Evolutionary conservation across 345 rosid genomes (phyloP).

Genomic region (Pugionium dolabratum): DNA sequence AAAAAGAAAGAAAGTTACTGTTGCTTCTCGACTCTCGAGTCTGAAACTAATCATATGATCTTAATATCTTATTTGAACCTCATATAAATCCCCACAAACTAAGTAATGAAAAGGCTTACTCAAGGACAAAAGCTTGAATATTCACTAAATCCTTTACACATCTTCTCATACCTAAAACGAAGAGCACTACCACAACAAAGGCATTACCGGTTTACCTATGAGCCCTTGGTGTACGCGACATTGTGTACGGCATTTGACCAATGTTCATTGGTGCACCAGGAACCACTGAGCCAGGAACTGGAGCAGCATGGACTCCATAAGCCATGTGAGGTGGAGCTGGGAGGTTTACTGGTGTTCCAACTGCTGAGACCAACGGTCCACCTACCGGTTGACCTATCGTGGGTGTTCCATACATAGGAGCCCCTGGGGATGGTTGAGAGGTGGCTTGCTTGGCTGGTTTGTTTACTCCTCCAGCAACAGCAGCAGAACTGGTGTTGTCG

Average conservation of each 20-base stretch:
- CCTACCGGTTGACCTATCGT: constrained; percentile 84
- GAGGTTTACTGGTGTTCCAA: constrained; percentile 90
- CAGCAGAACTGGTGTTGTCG: constrained; percentile 32
- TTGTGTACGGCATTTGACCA: constrained; percentile 64
- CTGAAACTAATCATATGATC: constrained; percentile 38
- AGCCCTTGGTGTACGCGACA: constrained; percentile 63
- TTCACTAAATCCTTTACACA: constrained; percentile 56
- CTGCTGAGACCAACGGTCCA: constrained; percentile 78
- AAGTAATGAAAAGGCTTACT: constrained; percentile 33
- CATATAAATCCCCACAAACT: constrained; percentile 31
- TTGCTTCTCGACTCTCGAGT: constrained; percentile 16
- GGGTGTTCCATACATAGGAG: constrained; percentile 66
- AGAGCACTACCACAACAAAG: constrained; percentile 36
- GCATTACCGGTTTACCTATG: constrained; percentile 56
- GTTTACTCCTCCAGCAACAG: constrained; percentile 50
- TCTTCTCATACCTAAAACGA: constrained; percentile 37
- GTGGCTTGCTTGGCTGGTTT: constrained; percentile 59
- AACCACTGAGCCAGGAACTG: constrained; percentile 63
- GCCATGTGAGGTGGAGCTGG: constrained; percentile 72
- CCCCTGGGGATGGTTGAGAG: constrained; percentile 53
- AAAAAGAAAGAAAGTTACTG: background rate
- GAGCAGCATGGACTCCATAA: constrained; percentile 72
- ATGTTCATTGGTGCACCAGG: constrained; percentile 81
- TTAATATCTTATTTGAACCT: constrained; percentile 31
- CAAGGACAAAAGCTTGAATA: constrained; percentile 33